Evolutionary conservation across 2,329 filamentous ascomycete species (phyloP), one percentile per base, ranked within the genome.

Genomic region (Verticillium nonalfalfae): DNA sequence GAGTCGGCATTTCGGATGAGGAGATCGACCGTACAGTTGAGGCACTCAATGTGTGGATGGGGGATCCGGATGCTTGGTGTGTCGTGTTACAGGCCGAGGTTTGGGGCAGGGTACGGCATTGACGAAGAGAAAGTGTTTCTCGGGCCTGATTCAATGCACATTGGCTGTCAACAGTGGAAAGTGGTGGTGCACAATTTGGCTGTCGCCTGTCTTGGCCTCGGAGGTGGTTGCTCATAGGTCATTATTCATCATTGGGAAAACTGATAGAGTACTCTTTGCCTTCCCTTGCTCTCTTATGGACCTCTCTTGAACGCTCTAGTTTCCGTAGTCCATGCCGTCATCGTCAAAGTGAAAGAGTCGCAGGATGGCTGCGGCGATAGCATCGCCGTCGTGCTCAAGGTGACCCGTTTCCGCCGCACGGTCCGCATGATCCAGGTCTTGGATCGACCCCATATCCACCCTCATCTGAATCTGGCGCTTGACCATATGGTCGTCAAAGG

Each of bases 401-500:
- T 80, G 77, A 15, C 86, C 87, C 68, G 87, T 83, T 40, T 78
- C 77, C 68, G 89, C 80, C 2, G 85, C 88, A 66, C 87, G 83
- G 61, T 85, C 77, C 52, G 82, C 89, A 65, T 86, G 79, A 36
- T 82, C 82, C 61, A 87, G 78, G 60, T 85, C 80, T 66, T 90
- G 85, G 7, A 92, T 80, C 0, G 87, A 87, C 26, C 78, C 79
- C 56, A 78, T 76, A 52, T 85, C 76, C 62, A 88, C 78, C 63
- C 90, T 78, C 67, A 80, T 77, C 65, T 81, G 78, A 58, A 93
- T 76, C 60, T 93, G 74, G 63, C 89, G 82, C 57, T 75, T 79
- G 59, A 91, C 84, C 70, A 93, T 91, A 34, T 85, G 83, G 66
- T 84, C 79, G 26, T 82, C 87, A 70, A 93, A 93, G 63, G 93